A percentile compares a stretch with the other conserved stretches of the same genome.
These are phyloP conservation scores for Apiospora phragmitis DNA, from an alignment of 2,329 filamentous ascomycete species.

Conservation along the genomic window DNA sequence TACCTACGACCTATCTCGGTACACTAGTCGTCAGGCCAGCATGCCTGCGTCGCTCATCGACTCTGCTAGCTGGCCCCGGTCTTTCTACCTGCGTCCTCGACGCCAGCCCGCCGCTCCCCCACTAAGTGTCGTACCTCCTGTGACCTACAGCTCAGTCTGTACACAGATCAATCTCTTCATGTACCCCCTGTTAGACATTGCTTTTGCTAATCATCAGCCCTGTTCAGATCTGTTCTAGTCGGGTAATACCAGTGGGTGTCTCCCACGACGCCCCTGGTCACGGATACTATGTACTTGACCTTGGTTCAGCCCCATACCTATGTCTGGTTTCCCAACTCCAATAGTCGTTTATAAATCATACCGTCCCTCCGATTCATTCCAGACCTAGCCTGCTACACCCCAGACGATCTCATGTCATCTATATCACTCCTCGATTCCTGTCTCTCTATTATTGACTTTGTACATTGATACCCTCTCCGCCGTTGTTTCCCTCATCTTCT, in stretches of 20 bases:
- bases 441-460: background rate
- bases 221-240: constrained; percentile 13
- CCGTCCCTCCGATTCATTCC: constrained; percentile 5
- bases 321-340: constrained; percentile 3
- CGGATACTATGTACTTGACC: background rate
- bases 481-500: background rate
- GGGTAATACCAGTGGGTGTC: constrained; percentile 7
- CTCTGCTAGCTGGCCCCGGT: constrained; percentile 1
- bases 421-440: constrained; percentile 2
- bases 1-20: constrained; percentile 7
- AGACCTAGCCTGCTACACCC: constrained; percentile 9
- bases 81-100: background rate
- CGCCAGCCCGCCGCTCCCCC: constrained; percentile 3
- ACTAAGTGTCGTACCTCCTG: constrained; percentile 3
- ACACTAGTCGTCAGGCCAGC: constrained; percentile 8
- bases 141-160: constrained; percentile 3
- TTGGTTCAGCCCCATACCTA: constrained; percentile 9
- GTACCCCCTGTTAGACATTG: constrained; percentile 10
- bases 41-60: constrained; percentile 7
- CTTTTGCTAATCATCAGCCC: constrained; percentile 13
- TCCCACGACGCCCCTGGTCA: constrained; percentile 1
- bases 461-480: constrained; percentile 8
- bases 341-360: constrained; percentile 12
- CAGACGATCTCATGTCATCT: constrained; percentile 6
- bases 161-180: constrained; percentile 10